phyloP scores from a whole-genome alignment of 257 asterid genomes.

The Penstemon barbatus region DNA sequence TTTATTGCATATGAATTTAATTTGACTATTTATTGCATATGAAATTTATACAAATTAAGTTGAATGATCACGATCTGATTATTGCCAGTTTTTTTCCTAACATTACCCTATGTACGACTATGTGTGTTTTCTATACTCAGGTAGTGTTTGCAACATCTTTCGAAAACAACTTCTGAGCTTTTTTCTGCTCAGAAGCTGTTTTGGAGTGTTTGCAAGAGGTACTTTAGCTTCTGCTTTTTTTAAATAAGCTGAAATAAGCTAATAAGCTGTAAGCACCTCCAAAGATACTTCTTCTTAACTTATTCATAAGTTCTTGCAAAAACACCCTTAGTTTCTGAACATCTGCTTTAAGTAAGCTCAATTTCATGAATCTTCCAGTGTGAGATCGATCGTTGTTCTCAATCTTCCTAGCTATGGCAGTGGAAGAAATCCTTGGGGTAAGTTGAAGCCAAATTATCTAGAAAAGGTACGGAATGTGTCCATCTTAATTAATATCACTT shows the following conservation, averaged over 20 bases:
- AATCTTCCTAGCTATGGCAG: conserved; percentile 96
- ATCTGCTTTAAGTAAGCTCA: conserved; percentile 25
- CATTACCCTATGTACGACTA: background rate
- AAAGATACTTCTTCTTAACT: too few species aligned
- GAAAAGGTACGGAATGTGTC: conserved; percentile 33
- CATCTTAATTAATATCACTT: background rate
- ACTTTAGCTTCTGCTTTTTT: too few species aligned
- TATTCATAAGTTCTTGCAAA: too few species aligned
- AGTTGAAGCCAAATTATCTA: conserved; percentile 72
- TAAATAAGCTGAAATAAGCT: too few species aligned
- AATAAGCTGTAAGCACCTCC: too few species aligned
- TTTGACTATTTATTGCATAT: conserved; percentile 17
- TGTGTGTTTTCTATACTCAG: background rate
- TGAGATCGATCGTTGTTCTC: conserved; percentile 87
- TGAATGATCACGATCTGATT: background rate
- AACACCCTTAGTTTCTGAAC: too few species aligned
- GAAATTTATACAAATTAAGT: conserved; percentile 9
- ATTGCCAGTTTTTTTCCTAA: too few species aligned
- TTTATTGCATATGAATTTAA: conserved; percentile 12
- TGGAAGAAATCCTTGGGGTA: conserved; percentile 98
- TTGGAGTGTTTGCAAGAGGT: too few species aligned
- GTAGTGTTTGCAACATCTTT: too few species aligned
- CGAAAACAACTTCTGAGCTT: too few species aligned
- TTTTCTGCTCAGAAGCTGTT: too few species aligned
- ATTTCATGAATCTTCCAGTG: conserved; percentile 48